Evolutionary conservation across 345 rosid species (phyloP), one percentile per base, ranked within the genome.

Genomic region (Eucalyptus marginata): DNA sequence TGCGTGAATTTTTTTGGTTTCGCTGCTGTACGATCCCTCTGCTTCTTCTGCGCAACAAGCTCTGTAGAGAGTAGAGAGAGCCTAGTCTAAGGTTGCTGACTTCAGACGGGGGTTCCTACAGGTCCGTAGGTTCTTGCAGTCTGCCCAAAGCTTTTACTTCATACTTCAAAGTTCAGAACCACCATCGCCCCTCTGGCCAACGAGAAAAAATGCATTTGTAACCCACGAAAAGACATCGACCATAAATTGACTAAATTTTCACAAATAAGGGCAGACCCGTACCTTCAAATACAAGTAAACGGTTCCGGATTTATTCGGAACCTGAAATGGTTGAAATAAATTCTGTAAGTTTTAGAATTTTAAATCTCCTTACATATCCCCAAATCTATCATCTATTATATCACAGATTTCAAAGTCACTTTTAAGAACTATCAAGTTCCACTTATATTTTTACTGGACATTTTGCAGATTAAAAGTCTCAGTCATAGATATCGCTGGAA

Each of bases 401-500:
- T 52, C 0, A 0, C 1, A 7, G 8, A 8, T 51, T 51, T 8
- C 9, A 52, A 17, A 52, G 18, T 52, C 4, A 2, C 2, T 52
- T 52, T 52, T 52, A 52, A 10, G 20, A 24, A 18, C 1, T 52
- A 3, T 10, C 4, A 18, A 52, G 24, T 52, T 52, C 24, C 58
- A 18, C 58, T 52, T 2, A 2, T 18, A 52, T 52, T 52, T 7
- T 52, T 52, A 52, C 20, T 52, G 0, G 10, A 52, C 10, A 52
- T 1, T 52, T 1, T 52, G 10, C 8, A 18, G 24, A 4, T 0
- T 56, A 56, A 56, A 56, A 56, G 12, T 56, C 4, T 56, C 0
- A 1, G 1, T 56, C 1, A 22, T 56, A 56, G 6, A 56, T 2
- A 56, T 56, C 13, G 10, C 1, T 24, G 0, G 6, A 56, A 24